These are phyloP conservation scores for Candida ovalis DNA, from an alignment of 805 yeast genomes.

Conservation along the genomic window DNA sequence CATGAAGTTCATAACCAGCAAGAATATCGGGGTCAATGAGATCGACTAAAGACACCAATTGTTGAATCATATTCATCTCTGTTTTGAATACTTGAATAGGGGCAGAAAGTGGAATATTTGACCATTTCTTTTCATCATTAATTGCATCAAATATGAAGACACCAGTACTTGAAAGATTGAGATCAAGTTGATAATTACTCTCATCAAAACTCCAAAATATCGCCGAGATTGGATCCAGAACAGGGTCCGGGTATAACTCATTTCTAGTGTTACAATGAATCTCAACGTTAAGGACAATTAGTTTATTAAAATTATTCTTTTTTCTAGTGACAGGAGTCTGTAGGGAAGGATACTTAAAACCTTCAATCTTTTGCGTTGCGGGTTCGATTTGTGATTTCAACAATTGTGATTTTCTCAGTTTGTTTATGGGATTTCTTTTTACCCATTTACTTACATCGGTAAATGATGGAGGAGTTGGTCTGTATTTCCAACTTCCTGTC, in stretches of 20 bases:
- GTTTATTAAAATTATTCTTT: constrained; percentile 37
- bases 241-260: constrained; percentile 60
- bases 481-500: constrained; percentile 36
- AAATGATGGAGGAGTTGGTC: constrained; percentile 42
- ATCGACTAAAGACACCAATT: constrained; percentile 52
- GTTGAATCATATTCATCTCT: constrained; percentile 60
- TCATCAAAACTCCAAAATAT: constrained; percentile 64
- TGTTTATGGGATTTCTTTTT: constrained; percentile 14
- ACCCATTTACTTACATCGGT: constrained; percentile 35
- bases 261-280: constrained; percentile 58
- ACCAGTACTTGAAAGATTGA: constrained; percentile 37
- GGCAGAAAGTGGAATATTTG: constrained; percentile 12
- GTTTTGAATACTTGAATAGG: constrained; percentile 39
- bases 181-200: constrained; percentile 32
- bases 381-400: constrained; percentile 50
- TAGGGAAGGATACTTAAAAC: constrained; percentile 36
- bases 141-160: constrained; percentile 22
- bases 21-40: constrained; percentile 82
- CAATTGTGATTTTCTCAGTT: constrained; percentile 15
- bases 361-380: constrained; percentile 37
- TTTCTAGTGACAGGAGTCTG: constrained; percentile 28
- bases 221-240: constrained; percentile 50
- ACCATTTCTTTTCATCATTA: constrained; percentile 2
- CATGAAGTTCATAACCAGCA: constrained; percentile 79
- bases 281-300: constrained; percentile 65